phyloP scores from a whole-genome alignment of 768 basidiomycete species.

The Pleurotus ostreatus region DNA sequence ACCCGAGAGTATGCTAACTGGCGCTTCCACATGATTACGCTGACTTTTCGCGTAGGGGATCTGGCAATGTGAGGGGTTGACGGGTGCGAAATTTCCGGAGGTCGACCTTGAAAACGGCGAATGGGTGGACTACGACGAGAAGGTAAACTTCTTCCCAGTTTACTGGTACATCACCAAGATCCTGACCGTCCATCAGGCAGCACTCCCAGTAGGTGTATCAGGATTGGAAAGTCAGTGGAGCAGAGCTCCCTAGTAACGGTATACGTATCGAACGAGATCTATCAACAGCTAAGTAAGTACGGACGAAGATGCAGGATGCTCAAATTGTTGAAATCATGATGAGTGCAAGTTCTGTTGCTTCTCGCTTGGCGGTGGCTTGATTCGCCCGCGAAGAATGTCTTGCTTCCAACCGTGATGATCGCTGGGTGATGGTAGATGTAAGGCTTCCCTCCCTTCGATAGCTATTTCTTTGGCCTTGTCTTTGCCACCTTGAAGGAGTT shows the following conservation, averaged over 20 bases:
- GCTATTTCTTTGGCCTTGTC: conserved; percentile 24
- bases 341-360: no score
- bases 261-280: not conserved
- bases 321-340: no score
- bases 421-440: not conserved
- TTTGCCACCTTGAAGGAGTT: conserved; percentile 26
- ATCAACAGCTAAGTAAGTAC: not conserved
- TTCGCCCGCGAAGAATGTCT: conserved; percentile 26
- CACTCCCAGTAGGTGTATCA: conserved; percentile 67
- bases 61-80: conserved; percentile 72
- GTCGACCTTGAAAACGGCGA: conserved; percentile 63
- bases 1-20: conserved; percentile 52
- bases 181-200: conserved; percentile 33
- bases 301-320: not conserved
- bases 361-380: not conserved
- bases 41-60: conserved; percentile 46
- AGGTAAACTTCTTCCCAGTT: conserved; percentile 40
- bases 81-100: conserved; percentile 54
- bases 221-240: conserved; percentile 63
- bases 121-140: conserved; percentile 93
- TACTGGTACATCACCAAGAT: not conserved
- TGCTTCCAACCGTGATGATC: not conserved
- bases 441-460: conserved; percentile 17
- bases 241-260: conserved; percentile 41
- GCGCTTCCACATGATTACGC: not conserved